phyloP scores from a whole-genome alignment of 176 grass and related monocot species.

The Cenchrus americanus region DNA sequence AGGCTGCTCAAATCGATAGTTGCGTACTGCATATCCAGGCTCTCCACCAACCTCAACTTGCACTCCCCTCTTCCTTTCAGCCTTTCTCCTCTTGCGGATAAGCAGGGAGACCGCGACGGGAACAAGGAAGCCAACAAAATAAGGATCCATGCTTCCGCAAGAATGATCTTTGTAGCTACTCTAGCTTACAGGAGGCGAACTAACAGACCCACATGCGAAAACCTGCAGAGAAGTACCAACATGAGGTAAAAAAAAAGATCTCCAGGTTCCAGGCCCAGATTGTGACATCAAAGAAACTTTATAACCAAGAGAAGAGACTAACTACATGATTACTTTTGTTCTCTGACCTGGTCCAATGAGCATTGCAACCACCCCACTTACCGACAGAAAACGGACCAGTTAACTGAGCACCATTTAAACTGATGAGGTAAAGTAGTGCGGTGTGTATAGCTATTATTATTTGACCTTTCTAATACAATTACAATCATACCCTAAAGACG shows the following conservation, averaged over 20 bases:
- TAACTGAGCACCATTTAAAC: background rate
- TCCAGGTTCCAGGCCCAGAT: background rate
- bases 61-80: conserved; percentile 64
- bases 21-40: conserved; percentile 71
- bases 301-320: background rate
- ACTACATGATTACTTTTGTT: background rate
- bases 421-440: background rate
- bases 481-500: background rate
- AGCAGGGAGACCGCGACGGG: conserved; percentile 66
- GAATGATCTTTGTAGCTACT: background rate
- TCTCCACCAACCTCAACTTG: conserved; percentile 75
- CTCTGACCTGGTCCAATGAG: background rate
- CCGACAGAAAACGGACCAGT: background rate
- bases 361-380: conserved; percentile 16
- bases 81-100: conserved; percentile 56
- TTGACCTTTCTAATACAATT: background rate
- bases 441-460: background rate
- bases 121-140: conserved; percentile 66
- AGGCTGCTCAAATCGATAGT: conserved; percentile 64
- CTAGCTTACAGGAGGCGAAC: background rate
- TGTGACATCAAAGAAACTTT: conserved; percentile 1
- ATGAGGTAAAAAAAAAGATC: background rate
- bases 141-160: conserved; percentile 75
- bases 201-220: conserved; percentile 10
- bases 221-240: conserved; percentile 34